phyloP scores from a whole-genome alignment of 257 asterid genomes.

The Capsicum baccatum region DNA sequence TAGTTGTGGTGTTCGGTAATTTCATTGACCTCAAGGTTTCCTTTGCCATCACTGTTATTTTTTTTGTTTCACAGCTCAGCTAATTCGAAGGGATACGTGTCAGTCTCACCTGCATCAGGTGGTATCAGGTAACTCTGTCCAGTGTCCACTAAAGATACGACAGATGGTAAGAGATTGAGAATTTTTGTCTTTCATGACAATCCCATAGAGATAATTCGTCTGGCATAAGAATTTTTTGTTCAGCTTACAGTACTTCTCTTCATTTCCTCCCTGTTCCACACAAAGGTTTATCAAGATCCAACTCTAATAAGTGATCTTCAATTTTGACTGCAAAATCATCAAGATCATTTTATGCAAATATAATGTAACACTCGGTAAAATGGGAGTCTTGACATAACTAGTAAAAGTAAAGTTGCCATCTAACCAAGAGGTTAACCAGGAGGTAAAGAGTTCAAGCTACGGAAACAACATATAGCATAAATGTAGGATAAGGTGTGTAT shows the following conservation, averaged over 20 bases:
- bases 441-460: too few relatives aligned
- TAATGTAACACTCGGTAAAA: background rate
- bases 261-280: background rate
- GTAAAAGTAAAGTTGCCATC: too few relatives aligned
- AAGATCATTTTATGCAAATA: background rate
- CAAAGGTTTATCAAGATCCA: background rate
- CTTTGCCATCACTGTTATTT: background rate
- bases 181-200: background rate
- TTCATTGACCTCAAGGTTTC: conserved; percentile 60
- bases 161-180: background rate
- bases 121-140: too few relatives aligned
- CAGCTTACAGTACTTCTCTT: conserved; percentile 14
- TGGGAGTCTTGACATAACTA: background rate
- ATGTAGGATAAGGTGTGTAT: too few relatives aligned
- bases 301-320: background rate
- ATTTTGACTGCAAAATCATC: background rate
- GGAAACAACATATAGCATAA: too few relatives aligned
- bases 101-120: too few relatives aligned
- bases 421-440: too few relatives aligned
- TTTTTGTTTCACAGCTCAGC: background rate
- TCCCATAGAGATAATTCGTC: background rate
- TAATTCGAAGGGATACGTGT: background rate
- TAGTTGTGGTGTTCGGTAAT: too few relatives aligned
- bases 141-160: too few relatives aligned
- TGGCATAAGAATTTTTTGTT: conserved; percentile 3